Conservation (phyloP, 495 filamentous ascomycete genomes). For the Aspergillus avenaceus region DNA sequence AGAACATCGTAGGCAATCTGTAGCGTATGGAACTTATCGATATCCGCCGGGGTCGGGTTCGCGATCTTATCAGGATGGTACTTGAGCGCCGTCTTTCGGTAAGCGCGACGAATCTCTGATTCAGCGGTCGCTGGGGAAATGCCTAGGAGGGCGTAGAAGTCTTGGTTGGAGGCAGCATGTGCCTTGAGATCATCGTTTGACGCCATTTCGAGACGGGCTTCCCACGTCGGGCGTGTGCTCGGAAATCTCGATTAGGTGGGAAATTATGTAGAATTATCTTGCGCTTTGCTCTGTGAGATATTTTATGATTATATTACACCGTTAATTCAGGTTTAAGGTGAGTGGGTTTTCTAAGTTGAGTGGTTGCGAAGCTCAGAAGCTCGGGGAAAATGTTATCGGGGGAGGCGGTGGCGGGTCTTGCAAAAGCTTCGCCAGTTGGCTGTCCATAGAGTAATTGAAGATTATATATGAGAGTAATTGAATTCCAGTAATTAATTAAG, state of each 20-base stretch:
- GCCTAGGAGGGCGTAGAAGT: conserved; percentile 82
- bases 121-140: conserved; percentile 60
- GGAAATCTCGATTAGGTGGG: background rate
- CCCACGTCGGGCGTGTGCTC: background rate
- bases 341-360: too few species aligned
- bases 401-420: conserved; percentile 9
- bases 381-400: background rate
- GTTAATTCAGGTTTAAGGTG: too few species aligned
- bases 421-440: background rate
- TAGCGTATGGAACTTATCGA: conserved; percentile 71
- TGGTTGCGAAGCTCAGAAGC: background rate
- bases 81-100: conserved; percentile 81
- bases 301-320: too few species aligned
- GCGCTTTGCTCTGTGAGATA: background rate
- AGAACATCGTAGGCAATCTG: conserved; percentile 71
- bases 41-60: conserved; percentile 50
- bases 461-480: too few species aligned
- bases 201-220: conserved; percentile 19
- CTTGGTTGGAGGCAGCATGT: conserved; percentile 56
- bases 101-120: conserved; percentile 77
- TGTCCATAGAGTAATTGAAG: too few species aligned
- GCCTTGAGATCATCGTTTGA: conserved; percentile 51
- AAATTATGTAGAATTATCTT: background rate
- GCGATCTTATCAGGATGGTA: conserved; percentile 85
- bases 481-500: too few species aligned